Percentiles rank a stretch among this genome's conserved stretches.
phyloP scores from a whole-genome alignment of 2,329 filamentous ascomycete species.

The Colletotrichum musicola region DNA sequence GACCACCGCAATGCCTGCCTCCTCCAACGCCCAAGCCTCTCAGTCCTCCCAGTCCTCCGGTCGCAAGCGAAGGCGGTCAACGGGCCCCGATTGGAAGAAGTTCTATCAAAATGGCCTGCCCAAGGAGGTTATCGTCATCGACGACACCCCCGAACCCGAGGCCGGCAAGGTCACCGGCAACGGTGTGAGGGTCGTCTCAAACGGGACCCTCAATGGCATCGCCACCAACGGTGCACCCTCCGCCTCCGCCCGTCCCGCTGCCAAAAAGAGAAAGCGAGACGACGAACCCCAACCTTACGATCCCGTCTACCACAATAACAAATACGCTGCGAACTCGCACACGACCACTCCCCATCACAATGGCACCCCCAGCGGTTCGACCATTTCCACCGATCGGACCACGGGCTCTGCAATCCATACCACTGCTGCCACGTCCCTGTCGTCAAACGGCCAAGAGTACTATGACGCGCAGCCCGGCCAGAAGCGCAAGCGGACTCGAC shows the following conservation, averaged over 20 bases:
- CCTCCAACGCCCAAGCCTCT: constrained; percentile 35
- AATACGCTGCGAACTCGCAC: constrained; percentile 76
- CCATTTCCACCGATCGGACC: constrained; percentile 85
- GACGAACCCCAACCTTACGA: constrained; percentile 72
- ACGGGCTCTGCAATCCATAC: constrained; percentile 80
- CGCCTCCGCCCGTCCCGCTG: constrained; percentile 60
- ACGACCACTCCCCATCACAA: constrained; percentile 79
- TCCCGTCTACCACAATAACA: constrained; percentile 76
- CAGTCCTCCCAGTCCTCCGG: constrained; percentile 42
- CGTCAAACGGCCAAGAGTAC: constrained; percentile 73
- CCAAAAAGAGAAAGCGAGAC: constrained; percentile 81
- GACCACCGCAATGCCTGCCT: constrained; percentile 51
- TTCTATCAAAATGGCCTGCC: constrained; percentile 89
- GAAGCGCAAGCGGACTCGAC: constrained; percentile 90
- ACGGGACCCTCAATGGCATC: constrained; percentile 49
- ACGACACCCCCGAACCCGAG: constrained; percentile 74
- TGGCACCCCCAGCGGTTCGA: constrained; percentile 75
- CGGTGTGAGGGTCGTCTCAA: constrained; percentile 54
- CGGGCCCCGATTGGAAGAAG: constrained; percentile 80
- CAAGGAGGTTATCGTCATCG: constrained; percentile 88
- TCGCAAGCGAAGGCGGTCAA: constrained; percentile 68
- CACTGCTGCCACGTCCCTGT: constrained; percentile 87
- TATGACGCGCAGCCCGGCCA: constrained; percentile 78
- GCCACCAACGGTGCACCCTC: constrained; percentile 46
- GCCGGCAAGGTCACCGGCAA: constrained; percentile 51